phyloP scores from a whole-genome alignment of 257 asterid genomes.

The Plantago major region DNA sequence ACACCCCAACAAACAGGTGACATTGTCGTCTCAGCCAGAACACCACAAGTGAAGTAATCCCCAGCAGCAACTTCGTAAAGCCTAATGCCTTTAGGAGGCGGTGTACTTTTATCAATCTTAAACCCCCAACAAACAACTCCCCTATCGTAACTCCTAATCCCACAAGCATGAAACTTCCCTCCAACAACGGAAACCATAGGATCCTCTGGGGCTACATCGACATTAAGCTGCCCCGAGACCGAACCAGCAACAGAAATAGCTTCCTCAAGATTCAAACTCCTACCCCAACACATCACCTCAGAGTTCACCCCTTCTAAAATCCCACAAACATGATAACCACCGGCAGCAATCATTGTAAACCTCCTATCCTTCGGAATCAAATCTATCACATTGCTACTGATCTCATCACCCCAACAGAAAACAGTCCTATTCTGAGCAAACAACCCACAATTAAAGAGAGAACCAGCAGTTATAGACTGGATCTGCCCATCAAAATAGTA shows the following conservation, averaged over 20 bases:
- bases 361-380: conserved; percentile 41
- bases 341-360: conserved; percentile 73
- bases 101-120: conserved; percentile 57
- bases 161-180: conserved; percentile 81
- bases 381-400: conserved; percentile 50
- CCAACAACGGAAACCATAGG: conserved; percentile 69
- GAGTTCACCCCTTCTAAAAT: conserved; percentile 41
- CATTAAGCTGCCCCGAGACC: conserved; percentile 38
- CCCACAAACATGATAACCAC: conserved; percentile 90
- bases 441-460: conserved; percentile 72
- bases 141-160: conserved; percentile 58
- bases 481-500: conserved; percentile 66
- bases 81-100: conserved; percentile 60
- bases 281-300: conserved; percentile 66
- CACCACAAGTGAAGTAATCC: conserved; percentile 84
- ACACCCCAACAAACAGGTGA: conserved; percentile 82
- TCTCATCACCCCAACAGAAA: conserved; percentile 86
- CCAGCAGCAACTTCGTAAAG: conserved; percentile 81
- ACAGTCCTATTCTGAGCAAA: conserved; percentile 67
- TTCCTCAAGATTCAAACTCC: conserved; percentile 52
- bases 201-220: conserved; percentile 46
- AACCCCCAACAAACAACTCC: conserved; percentile 83
- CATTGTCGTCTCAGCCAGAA: conserved; percentile 52
- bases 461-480: conserved; percentile 78
- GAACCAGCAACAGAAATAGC: conserved; percentile 31